These are phyloP conservation scores for Cutaneotrichosporon spelunceum DNA, from an alignment of 1,284 basidiomycete species.

Conservation along the genomic window DNA sequence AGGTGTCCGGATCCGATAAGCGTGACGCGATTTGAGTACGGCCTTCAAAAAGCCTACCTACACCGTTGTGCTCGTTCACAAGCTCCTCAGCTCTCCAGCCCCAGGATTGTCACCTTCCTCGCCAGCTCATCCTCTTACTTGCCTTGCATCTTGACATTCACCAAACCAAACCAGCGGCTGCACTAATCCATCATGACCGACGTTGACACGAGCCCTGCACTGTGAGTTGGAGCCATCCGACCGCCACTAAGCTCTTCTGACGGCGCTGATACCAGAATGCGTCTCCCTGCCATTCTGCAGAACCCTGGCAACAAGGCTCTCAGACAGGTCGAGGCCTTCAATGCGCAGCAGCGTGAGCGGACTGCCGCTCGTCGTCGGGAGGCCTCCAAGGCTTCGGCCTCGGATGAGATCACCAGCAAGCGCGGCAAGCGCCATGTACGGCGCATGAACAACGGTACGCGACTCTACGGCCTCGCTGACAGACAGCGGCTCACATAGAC, in stretches of 20 bases:
- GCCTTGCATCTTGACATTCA: not conserved
- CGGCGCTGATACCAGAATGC: slow-evolving; percentile 30
- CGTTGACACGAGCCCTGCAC: slow-evolving; percentile 11
- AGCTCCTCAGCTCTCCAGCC: too few species aligned
- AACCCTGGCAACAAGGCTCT: slow-evolving; percentile 38
- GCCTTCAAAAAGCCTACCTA: not conserved
- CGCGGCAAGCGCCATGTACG: slow-evolving; percentile 44
- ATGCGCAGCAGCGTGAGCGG: slow-evolving; percentile 48
- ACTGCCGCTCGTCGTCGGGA: slow-evolving; percentile 31
- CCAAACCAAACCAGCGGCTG: not conserved
- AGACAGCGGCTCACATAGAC: slow-evolving; percentile 38
- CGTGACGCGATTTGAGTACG: not conserved
- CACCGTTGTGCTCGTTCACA: not conserved
- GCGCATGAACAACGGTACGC: slow-evolving; percentile 47
- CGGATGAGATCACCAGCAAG: slow-evolving; percentile 6
- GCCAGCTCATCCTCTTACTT: not conserved
- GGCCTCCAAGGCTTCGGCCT: slow-evolving; percentile 12
- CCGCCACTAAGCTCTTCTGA: not conserved
- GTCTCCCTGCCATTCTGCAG: slow-evolving; percentile 49
- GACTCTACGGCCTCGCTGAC: not conserved
- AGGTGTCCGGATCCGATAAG: too few species aligned
- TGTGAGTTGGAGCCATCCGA: slow-evolving; percentile 5
- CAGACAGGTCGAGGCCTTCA: slow-evolving; percentile 43
- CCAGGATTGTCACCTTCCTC: not conserved
- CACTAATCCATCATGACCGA: slow-evolving; percentile 9